Base-by-base conservation (phyloP, 805 yeast species). In the Lachancea fermentati region DNA sequence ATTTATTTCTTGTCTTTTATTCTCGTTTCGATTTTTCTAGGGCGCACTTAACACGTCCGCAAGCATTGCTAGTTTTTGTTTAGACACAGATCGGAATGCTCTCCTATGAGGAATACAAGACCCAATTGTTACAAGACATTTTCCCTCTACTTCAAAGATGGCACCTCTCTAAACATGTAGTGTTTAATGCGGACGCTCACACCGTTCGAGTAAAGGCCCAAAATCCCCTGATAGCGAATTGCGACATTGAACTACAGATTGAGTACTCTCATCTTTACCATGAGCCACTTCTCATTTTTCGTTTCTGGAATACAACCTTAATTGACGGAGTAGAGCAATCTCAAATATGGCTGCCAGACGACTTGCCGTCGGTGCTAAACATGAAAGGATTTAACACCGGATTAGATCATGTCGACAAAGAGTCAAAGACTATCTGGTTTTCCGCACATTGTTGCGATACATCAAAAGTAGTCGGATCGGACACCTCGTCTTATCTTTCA, bases 371-470 rank as follows among this genome's bases (percentile, higher is more conserved):
- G 2, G 3, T 43, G n/a, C 36, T 51, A 17, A 34, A 32, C 15
- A 31, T 41, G 15, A 33, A 30, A 30, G 28, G 31, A 11, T 40
- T 40, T 16, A 24, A 19, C 15, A 25, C 34, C 13, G 50, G 48
- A 5, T 34, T 51, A 16, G 55, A 51, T 15, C 32, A 38, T 30
- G 14, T 39, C 13, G 37, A 38, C 18, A 32, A 39, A 3, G 11
- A 9, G n/a, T 16, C 30, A 12, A 39, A 37, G 16, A 46, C 43
- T 13, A 43, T 49, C 8, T 59, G 60, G 60, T 55, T 49, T 32
- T 39, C 44, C 15, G 29, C 57, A 9, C 62, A 59, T 39, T 46
- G 51, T 19, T 60, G 65, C 34, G 62, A 58, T 37, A 58, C 63
- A 2, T 42, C 46, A 4, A 46, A 40, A 8, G 52, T 55, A 12